Evolutionary conservation across 73 alveolate genomes (phyloP).

Genomic region (Effrenium voratum): DNA sequence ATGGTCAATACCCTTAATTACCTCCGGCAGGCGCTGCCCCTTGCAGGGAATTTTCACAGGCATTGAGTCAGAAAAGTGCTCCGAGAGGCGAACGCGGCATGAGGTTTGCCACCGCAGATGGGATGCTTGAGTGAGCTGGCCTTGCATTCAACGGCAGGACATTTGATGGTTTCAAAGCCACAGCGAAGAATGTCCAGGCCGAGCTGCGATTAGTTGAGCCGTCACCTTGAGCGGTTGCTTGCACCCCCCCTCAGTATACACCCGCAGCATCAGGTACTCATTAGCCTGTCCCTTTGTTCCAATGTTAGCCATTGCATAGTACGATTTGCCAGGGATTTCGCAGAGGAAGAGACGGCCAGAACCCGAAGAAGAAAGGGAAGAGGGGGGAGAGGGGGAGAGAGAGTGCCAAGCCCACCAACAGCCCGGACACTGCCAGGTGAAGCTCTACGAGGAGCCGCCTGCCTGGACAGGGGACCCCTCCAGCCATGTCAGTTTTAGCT

Average conservation of each 20-base stretch:
- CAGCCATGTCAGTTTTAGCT: not conserved
- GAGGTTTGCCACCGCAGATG: not conserved
- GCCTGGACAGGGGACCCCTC: not conserved
- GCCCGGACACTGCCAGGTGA: not conserved
- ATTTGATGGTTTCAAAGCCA: constrained; percentile 53
- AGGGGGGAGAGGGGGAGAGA: not conserved
- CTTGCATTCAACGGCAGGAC: not conserved
- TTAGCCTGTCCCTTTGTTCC: not conserved
- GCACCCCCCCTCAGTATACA: not conserved
- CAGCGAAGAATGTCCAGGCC: constrained; percentile 51
- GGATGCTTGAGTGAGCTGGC: not conserved
- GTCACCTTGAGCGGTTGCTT: not conserved
- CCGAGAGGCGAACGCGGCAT: not conserved
- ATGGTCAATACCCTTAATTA: too few relatives aligned
- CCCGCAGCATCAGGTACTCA: not conserved
- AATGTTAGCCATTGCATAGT: not conserved
- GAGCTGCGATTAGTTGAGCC: too few relatives aligned
- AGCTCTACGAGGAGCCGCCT: constrained; percentile 11
- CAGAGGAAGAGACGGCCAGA: not conserved
- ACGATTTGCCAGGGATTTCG: not conserved
- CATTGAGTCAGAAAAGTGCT: not conserved
- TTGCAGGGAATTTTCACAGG: not conserved
- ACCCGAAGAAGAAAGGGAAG: not conserved
- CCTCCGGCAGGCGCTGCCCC: too few relatives aligned
- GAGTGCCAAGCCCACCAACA: not conserved